Percentiles rank a stretch among this genome's conserved stretches.
These are phyloP conservation scores for Striga asiatica DNA, from an alignment of 257 asterid genomes.

Conservation along the genomic window DNA sequence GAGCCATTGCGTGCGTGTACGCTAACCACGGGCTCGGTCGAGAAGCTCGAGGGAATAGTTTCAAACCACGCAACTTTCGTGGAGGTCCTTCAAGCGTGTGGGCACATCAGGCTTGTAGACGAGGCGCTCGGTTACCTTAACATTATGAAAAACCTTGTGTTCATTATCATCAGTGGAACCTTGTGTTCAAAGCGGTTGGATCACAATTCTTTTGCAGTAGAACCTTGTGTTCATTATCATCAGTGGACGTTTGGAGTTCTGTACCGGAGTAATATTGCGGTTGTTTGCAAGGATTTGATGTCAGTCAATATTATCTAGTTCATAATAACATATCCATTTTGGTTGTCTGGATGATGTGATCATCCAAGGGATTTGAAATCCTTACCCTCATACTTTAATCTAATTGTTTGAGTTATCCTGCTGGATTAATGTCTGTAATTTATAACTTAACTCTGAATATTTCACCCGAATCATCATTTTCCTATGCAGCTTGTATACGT, in stretches of 20 bases:
- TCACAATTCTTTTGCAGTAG: slow-evolving; percentile 86
- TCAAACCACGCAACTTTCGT: slow-evolving; percentile 86
- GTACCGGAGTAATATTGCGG: slow-evolving; percentile 37
- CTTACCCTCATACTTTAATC: not conserved
- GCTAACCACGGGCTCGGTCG: slow-evolving; percentile 71
- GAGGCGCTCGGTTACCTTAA: slow-evolving; percentile 50
- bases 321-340: no score
- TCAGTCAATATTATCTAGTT: no score
- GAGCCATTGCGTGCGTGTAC: slow-evolving; percentile 63
- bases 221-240: slow-evolving; percentile 24
- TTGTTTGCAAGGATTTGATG: not conserved
- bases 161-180: slow-evolving; percentile 1
- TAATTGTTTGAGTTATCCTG: no score
- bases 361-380: not conserved
- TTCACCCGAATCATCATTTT: no score
- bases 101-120: slow-evolving; percentile 63
- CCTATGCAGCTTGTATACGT: no score
- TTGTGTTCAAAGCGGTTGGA: slow-evolving; percentile 51
- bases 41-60: slow-evolving; percentile 40
- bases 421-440: no score
- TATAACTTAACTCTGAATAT: no score
- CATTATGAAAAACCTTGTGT: slow-evolving; percentile 38
- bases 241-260: slow-evolving; percentile 37
- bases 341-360: no score
- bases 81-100: slow-evolving; percentile 87